Percentiles rank a stretch among this genome's conserved stretches.
Conservation (phyloP, 2,329 filamentous ascomycete genomes). For the Aspergillus niger region DNA sequence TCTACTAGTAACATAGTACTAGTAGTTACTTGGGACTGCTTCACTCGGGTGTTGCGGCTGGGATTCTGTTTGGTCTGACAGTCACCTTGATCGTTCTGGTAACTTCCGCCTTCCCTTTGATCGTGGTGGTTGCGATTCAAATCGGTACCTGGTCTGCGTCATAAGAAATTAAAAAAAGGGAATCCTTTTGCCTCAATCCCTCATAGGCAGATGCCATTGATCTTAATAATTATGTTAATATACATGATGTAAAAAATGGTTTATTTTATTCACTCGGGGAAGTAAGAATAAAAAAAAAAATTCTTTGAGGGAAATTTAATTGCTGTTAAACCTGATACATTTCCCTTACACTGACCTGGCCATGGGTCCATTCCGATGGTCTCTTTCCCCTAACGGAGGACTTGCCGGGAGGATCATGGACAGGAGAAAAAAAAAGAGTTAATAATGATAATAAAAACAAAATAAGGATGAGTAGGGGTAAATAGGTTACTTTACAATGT, state of each 20-base stretch:
- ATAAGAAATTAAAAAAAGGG: background rate
- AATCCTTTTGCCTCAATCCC: background rate
- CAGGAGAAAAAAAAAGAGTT: background rate
- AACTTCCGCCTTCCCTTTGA: background rate
- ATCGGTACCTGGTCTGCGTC: background rate
- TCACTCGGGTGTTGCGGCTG: constrained; percentile 6
- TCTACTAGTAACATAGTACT: background rate
- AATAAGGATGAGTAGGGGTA: background rate
- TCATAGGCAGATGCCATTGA: background rate
- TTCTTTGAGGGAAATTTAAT: background rate
- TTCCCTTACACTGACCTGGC: background rate
- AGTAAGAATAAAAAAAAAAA: background rate
- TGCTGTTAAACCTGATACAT: background rate
- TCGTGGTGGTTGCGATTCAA: background rate
- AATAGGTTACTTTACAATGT: background rate
- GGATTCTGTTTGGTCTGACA: background rate
- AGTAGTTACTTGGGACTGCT: background rate
- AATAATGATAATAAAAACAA: background rate
- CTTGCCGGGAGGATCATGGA: background rate
- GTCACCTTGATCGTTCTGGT: background rate
- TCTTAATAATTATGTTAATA: background rate
- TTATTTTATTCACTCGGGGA: too few species aligned
- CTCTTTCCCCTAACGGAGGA: background rate
- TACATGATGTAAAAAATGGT: background rate
- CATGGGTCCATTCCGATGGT: background rate